Conservation (phyloP, 257 asterid species). For the Jasminum sambac region DNA sequence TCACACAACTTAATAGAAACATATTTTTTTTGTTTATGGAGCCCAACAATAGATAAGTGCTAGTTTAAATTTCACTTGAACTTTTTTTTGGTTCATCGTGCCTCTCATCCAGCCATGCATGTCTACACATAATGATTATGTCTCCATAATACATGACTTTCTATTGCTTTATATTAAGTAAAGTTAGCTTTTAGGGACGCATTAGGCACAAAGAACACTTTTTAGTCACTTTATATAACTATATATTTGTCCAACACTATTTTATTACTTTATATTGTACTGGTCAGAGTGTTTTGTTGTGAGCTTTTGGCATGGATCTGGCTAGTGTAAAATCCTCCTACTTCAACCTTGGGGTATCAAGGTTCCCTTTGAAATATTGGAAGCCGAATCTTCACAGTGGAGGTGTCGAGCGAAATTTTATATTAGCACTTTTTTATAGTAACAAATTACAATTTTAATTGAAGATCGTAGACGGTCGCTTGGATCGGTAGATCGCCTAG, state of each 20-base stretch:
- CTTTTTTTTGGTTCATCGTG: neutral
- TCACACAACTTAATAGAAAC: too few species aligned
- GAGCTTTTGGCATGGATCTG: too few species aligned
- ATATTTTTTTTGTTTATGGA: neutral
- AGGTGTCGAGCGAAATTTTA: too few species aligned
- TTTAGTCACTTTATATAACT: neutral
- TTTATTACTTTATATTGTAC: neutral
- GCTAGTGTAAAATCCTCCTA: too few species aligned
- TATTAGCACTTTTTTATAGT: too few species aligned
- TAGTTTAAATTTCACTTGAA: slow-evolving; percentile 14
- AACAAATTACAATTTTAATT: too few species aligned
- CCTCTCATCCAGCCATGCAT: neutral
- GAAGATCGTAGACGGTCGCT: too few species aligned
- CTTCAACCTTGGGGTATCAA: too few species aligned
- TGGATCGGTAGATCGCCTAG: too few species aligned
- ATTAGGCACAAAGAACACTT: neutral
- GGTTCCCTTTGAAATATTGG: too few species aligned
- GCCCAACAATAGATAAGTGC: slow-evolving; percentile 13
- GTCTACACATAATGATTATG: neutral
- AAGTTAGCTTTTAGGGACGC: neutral
- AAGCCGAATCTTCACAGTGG: too few species aligned
- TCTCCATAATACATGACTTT: slow-evolving; percentile 29
- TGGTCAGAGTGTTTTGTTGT: neutral
- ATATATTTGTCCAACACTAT: neutral
- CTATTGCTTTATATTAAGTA: neutral